Percentiles rank a stretch among this genome's conserved stretches.
Conservation (phyloP, 768 basidiomycete genomes). For the Boletus pseudo-olivaceus region DNA sequence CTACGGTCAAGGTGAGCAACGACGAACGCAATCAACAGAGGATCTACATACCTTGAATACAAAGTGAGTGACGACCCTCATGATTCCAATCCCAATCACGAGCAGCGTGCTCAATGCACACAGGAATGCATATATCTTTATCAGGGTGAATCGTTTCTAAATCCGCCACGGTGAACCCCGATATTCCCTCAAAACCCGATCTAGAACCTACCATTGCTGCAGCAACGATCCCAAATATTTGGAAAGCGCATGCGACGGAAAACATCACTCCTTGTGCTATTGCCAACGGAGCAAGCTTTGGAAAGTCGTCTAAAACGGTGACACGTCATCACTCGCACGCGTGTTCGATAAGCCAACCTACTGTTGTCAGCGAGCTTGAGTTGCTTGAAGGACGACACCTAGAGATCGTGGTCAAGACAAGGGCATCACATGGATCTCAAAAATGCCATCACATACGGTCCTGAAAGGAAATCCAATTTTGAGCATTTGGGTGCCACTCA, state of each 20-base stretch:
- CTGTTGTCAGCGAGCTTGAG: slow-evolving; percentile 45
- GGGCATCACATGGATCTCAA: background rate
- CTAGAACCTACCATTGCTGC: slow-evolving; percentile 44
- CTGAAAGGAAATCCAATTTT: slow-evolving; percentile 3
- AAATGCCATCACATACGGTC: slow-evolving; percentile 16
- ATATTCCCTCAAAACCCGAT: background rate
- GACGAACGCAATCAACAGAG: background rate
- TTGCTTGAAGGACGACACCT: slow-evolving; percentile 65
- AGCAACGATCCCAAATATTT: slow-evolving; percentile 52
- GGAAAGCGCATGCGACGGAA: slow-evolving; percentile 46
- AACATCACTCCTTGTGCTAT: slow-evolving; percentile 61
- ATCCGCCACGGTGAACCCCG: background rate
- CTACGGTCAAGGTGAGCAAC: slow-evolving; percentile 32
- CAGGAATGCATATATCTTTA: slow-evolving; percentile 55
- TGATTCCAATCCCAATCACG: slow-evolving; percentile 48
- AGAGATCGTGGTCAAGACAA: slow-evolving; percentile 1
- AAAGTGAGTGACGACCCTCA: slow-evolving; percentile 64
- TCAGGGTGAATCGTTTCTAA: slow-evolving; percentile 53
- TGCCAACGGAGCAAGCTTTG: slow-evolving; percentile 50
- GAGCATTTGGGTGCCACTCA: background rate
- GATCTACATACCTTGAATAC: slow-evolving; percentile 52
- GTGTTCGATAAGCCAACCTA: slow-evolving; percentile 30
- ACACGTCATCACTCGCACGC: background rate
- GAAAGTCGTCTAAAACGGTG: slow-evolving; percentile 35
- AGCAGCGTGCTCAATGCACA: slow-evolving; percentile 46